A percentile compares a stretch with the other conserved stretches of the same genome.
Conservation (phyloP, 768 basidiomycete genomes). For the Coprinopsis cinerea region DNA sequence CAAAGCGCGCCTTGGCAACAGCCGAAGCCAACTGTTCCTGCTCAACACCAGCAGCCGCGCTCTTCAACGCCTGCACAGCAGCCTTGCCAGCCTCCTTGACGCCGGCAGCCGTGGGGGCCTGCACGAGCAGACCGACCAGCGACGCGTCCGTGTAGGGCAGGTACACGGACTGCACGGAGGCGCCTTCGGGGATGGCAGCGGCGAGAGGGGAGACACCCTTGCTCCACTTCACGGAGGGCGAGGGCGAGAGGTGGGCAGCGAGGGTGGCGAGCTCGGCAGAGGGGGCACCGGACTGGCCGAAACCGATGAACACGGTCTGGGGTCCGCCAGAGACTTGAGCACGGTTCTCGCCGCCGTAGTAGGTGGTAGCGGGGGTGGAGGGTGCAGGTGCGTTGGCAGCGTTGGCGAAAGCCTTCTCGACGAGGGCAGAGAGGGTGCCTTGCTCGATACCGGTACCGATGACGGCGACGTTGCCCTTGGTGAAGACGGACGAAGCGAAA, state of each 20-base stretch:
- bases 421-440: slow-evolving; percentile 60
- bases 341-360: slow-evolving; percentile 85
- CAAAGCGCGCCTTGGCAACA: slow-evolving; percentile 84
- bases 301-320: slow-evolving; percentile 84
- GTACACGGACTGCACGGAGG: slow-evolving; percentile 68
- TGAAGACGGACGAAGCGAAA: slow-evolving; percentile 69
- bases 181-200: slow-evolving; percentile 47
- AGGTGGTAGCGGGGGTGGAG: slow-evolving; percentile 33
- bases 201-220: slow-evolving; percentile 66
- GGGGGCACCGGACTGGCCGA: slow-evolving; percentile 63
- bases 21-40: slow-evolving; percentile 75
- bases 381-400: slow-evolving; percentile 33
- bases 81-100: slow-evolving; percentile 65
- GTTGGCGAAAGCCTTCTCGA: slow-evolving; percentile 58
- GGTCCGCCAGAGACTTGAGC: slow-evolving; percentile 53
- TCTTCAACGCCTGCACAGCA: slow-evolving; percentile 64
- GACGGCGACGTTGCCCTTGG: slow-evolving; percentile 76
- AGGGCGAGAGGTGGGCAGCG: slow-evolving; percentile 72
- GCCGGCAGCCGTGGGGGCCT: slow-evolving; percentile 55
- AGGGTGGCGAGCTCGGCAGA: slow-evolving; percentile 74
- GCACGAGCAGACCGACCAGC: slow-evolving; percentile 77
- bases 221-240: slow-evolving; percentile 84
- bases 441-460: slow-evolving; percentile 84
- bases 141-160: slow-evolving; percentile 90
- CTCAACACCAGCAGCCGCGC: slow-evolving; percentile 52